These are phyloP conservation scores for Camellia lanceoleosa DNA, from an alignment of 148 eudicot species.

Conservation along the genomic window DNA sequence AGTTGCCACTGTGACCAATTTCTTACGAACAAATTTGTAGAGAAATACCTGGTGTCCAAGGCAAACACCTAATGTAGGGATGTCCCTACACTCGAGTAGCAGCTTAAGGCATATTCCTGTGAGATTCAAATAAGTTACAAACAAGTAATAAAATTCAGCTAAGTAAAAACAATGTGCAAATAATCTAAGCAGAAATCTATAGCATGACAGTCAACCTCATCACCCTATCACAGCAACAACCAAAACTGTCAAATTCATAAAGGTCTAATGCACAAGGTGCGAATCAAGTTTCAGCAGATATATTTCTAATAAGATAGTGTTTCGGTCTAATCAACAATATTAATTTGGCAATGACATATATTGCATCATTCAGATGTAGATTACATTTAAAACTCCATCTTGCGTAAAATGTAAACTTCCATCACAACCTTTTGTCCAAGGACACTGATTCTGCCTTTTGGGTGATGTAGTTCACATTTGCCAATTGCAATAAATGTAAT, in stretches of 20 bases:
- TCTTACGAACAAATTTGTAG: not conserved
- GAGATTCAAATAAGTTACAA: constrained; percentile 2
- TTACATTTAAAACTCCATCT: not conserved
- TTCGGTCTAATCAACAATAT: not conserved
- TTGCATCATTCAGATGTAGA: not conserved
- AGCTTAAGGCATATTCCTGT: constrained; percentile 83
- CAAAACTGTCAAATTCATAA: not conserved
- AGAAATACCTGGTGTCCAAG: constrained; percentile 92
- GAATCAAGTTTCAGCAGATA: not conserved
- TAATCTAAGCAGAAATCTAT: not conserved
- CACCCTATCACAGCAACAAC: not conserved
- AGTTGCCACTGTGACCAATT: not conserved
- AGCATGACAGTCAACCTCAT: not conserved
- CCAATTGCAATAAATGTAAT: not conserved
- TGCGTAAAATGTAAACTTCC: not conserved
- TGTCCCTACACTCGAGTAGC: constrained; percentile 77
- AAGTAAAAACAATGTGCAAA: not conserved
- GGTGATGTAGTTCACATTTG: not conserved
- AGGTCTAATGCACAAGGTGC: constrained; percentile 1
- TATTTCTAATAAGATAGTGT: not conserved
- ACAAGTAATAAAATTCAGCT: not conserved
- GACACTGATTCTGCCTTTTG: not conserved
- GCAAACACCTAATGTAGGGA: constrained; percentile 97
- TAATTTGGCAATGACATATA: not conserved
- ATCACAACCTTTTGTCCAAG: not conserved